These are phyloP conservation scores for Trypanosoma grayi DNA, from an alignment of 208 protist genomes.

Conservation along the genomic window DNA sequence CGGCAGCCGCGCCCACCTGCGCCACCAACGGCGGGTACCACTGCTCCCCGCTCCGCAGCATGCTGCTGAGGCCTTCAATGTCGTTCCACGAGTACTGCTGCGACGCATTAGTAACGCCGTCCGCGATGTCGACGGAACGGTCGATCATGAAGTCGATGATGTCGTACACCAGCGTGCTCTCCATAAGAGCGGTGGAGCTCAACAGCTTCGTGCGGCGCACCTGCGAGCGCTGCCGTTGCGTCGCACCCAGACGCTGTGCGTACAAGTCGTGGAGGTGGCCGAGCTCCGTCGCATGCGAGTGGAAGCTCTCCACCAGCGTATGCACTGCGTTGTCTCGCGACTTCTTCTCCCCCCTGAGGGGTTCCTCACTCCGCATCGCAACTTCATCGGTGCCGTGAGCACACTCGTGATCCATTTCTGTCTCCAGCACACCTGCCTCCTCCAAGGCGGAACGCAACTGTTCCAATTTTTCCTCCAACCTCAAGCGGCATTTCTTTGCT, in stretches of 20 bases:
- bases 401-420: conserved; percentile 21
- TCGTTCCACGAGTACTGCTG: conserved; percentile 66
- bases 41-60: conserved; percentile 49
- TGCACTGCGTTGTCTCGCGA: conserved; percentile 53
- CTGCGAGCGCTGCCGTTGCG: conserved; percentile 50
- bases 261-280: conserved; percentile 60
- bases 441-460: conserved; percentile 21
- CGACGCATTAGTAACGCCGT: conserved; percentile 32
- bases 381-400: neutral
- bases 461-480: conserved; percentile 49
- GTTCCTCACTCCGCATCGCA: neutral
- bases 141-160: conserved; percentile 79
- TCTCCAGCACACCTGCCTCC: conserved; percentile 21
- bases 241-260: conserved; percentile 56
- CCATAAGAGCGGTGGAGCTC: conserved; percentile 69
- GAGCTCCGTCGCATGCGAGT: conserved; percentile 53
- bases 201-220: conserved; percentile 73
- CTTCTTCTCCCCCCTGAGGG: conserved; percentile 3
- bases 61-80: conserved; percentile 73
- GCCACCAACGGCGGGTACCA: conserved; percentile 72
- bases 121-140: conserved; percentile 72
- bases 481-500: conserved; percentile 76
- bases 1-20: conserved; percentile 8
- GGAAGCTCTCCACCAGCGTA: conserved; percentile 54
- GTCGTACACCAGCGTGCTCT: conserved; percentile 73